phyloP scores from a whole-genome alignment of 768 basidiomycete species.

The Exsudoporus frostii region DNA sequence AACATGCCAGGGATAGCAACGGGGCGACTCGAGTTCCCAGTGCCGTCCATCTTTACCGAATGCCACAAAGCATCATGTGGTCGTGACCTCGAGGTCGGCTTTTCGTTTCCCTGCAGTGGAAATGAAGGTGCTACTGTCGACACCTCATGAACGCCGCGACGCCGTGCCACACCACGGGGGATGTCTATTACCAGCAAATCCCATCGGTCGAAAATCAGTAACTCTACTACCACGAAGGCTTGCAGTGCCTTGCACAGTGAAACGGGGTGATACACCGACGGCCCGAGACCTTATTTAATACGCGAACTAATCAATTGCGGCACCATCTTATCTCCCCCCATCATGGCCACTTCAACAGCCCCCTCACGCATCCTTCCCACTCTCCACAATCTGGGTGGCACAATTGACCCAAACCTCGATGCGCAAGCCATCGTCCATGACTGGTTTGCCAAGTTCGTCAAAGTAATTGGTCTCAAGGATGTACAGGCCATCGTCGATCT shows the following conservation, averaged over 20 bases:
- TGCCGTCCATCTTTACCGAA: too few relatives aligned
- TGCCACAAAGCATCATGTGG: neutral
- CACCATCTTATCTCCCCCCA: neutral
- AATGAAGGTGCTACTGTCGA: too few relatives aligned
- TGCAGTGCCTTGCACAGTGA: too few relatives aligned
- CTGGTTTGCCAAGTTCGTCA: conserved; percentile 43
- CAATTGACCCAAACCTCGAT: conserved; percentile 34
- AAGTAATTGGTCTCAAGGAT: conserved; percentile 33
- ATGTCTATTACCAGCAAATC: neutral
- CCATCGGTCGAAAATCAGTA: neutral
- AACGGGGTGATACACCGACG: neutral
- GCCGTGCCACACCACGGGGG: neutral
- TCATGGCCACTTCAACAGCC: conserved; percentile 9
- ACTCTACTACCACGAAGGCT: too few relatives aligned
- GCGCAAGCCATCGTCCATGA: conserved; percentile 32
- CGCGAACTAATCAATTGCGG: neutral
- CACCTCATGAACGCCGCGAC: neutral
- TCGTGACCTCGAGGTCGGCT: neutral
- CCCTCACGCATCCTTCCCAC: conserved; percentile 19
- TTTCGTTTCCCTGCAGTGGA: too few relatives aligned
- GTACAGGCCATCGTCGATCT: conserved; percentile 34
- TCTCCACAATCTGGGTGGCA: conserved; percentile 19
- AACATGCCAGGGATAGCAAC: too few relatives aligned
- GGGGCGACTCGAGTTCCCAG: too few relatives aligned
- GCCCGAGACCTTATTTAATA: neutral